Evolutionary conservation across 495 filamentous ascomycete species (phyloP), one percentile per base, ranked within the genome.

Genomic region (Annulohypoxylon maeteangense): DNA sequence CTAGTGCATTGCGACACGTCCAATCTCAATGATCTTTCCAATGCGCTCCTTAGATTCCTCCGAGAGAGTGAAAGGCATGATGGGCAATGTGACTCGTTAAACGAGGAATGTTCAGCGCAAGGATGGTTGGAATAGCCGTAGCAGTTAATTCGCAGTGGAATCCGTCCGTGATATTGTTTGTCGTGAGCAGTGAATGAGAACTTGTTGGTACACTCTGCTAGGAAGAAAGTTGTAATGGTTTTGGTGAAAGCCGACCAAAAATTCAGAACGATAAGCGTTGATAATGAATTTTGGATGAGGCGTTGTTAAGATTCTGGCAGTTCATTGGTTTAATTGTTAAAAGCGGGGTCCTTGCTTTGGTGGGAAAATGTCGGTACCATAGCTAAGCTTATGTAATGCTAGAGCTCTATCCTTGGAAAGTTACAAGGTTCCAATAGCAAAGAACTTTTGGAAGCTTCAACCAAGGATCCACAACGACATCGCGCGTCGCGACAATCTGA

Each of bases 1-100:
- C 94, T 98, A 99, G 84, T 99, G 95, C 78, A 99, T 91, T n/a
- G 93, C 93, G 70, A 98, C 89, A 66, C 95, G 89, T 59, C 93
- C 96, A 78, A 97, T 84, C 79, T 99, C 95, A 75, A 99, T 93
- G 78, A 97, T 85, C 83, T 92, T 94, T 75, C 93, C 89, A 81
- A 98, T 97, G 83, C 95, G 92, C 88, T 99, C 95, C 95, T 97
- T 98, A 71, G 93, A 92, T 83, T 99, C 95, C 79, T 99, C 95
- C 36, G 95, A 99, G 70, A 98, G 90, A 82, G 93, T 89, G 76
- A 95, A 92, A 40, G 36, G 36, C 87, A 91, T 93, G 60, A 75
- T 87, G 81, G 62, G 55, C 65, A 54, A 25, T 42, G 4, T 16
- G 59, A n/a, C 53, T 64, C 57, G 58, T 10, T 54, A 18, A 31